These are phyloP conservation scores for Acarospora socialis DNA, from an alignment of 2,329 filamentous ascomycete genomes.

Conservation along the genomic window DNA sequence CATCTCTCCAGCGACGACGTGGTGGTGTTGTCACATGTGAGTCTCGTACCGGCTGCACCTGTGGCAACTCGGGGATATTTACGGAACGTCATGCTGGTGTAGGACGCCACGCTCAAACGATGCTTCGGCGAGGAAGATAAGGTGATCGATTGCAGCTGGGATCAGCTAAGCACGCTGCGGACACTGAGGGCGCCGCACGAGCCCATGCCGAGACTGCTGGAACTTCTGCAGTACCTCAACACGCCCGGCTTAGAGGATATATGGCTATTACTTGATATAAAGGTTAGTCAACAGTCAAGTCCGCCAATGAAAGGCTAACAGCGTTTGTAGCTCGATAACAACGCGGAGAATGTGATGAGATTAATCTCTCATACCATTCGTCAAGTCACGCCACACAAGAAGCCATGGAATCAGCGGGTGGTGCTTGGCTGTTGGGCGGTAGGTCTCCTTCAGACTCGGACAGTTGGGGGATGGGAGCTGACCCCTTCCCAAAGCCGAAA, in stretches of 20 bases:
- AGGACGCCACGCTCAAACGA: slow-evolving; percentile 64
- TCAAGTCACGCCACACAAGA: slow-evolving; percentile 31
- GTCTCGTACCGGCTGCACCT: slow-evolving; percentile 13
- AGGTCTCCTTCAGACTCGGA: slow-evolving; percentile 8
- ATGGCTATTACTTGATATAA: slow-evolving; percentile 82
- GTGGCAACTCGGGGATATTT: not conserved
- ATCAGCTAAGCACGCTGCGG: slow-evolving; percentile 51
- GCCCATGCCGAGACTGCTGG: slow-evolving; percentile 57
- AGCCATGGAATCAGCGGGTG: slow-evolving; percentile 58
- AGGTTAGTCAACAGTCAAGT: slow-evolving; percentile 34
- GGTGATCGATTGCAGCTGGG: slow-evolving; percentile 64
- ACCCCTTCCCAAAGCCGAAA: slow-evolving; percentile 34
- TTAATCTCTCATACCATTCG: slow-evolving; percentile 51
- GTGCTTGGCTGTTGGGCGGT: slow-evolving; percentile 74
- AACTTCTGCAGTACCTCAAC: slow-evolving; percentile 59
- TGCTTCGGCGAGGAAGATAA: slow-evolving; percentile 65
- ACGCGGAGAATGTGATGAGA: slow-evolving; percentile 52
- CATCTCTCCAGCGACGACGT: slow-evolving; percentile 71
- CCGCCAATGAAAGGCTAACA: slow-evolving; percentile 2
- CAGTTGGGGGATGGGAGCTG: not conserved
- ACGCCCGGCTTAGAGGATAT: slow-evolving; percentile 50
- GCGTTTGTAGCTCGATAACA: slow-evolving; percentile 21
- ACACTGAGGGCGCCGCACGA: slow-evolving; percentile 55
- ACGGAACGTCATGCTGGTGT: slow-evolving; percentile 2
- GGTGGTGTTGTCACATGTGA: slow-evolving; percentile 70